These are phyloP conservation scores for Cercospora berteroae DNA, from an alignment of 2,329 filamentous ascomycete species.

Conservation along the genomic window DNA sequence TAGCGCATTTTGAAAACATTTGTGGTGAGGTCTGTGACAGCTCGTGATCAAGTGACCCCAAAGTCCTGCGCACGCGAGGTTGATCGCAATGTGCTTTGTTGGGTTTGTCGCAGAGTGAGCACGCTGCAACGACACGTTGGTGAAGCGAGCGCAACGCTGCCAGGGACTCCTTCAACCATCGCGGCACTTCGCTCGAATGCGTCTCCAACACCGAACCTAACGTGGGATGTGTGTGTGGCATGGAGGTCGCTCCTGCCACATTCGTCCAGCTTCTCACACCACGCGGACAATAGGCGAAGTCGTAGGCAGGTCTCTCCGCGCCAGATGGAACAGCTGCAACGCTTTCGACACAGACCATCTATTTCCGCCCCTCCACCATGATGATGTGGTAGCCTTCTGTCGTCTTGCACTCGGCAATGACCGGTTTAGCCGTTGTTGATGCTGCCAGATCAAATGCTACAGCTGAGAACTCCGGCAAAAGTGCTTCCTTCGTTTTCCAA, in stretches of 20 bases:
- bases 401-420: constrained; percentile 70
- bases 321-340: not conserved
- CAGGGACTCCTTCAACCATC: not conserved
- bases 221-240: not conserved
- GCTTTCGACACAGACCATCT: not conserved
- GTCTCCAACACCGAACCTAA: not conserved
- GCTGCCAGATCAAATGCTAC: constrained; percentile 67
- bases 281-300: not conserved
- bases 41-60: not conserved
- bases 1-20: not conserved
- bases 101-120: not conserved
- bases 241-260: not conserved
- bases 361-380: constrained; percentile 70
- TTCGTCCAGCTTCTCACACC: not conserved
- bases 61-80: not conserved
- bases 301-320: not conserved
- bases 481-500: constrained; percentile 64
- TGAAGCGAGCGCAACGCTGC: constrained; percentile 1
- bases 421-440: constrained; percentile 63
- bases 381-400: constrained; percentile 76
- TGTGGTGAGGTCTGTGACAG: not conserved
- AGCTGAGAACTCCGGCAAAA: constrained; percentile 69
- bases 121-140: not conserved
- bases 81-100: not conserved
- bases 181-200: not conserved